These are phyloP conservation scores for Stephania cephalantha DNA, from an alignment of 164 flowering plant genomes.

Conservation along the genomic window DNA sequence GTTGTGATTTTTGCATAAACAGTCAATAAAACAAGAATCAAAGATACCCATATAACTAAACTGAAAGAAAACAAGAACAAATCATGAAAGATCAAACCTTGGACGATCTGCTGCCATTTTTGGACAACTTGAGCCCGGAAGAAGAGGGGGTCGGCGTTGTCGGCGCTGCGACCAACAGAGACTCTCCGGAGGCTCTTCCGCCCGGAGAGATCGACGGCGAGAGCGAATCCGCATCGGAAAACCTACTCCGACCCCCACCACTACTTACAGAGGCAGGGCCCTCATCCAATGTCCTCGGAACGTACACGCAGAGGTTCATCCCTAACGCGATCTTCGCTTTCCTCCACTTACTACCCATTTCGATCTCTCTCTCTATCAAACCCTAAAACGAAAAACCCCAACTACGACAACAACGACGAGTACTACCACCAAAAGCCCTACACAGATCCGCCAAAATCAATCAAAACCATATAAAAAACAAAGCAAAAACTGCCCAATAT, in stretches of 20 bases:
- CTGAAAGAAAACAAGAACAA: too few relatives aligned
- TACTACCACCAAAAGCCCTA: too few relatives aligned
- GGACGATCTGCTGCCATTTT: constrained; percentile 38
- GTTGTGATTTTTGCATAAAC: too few relatives aligned
- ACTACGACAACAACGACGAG: constrained; percentile 12
- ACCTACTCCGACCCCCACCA: constrained; percentile 15
- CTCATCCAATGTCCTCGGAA: constrained; percentile 41
- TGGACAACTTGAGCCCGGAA: constrained; percentile 45
- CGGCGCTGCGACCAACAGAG: constrained; percentile 19
- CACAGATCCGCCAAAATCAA: too few relatives aligned
- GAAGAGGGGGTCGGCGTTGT: constrained; percentile 58
- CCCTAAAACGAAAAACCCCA: neutral
- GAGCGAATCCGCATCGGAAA: constrained; percentile 30
- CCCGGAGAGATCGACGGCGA: constrained; percentile 24
- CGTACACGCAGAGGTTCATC: constrained; percentile 43
- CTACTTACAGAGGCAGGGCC: constrained; percentile 16
- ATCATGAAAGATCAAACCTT: constrained; percentile 33
- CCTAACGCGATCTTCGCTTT: constrained; percentile 71
- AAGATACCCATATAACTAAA: too few relatives aligned
- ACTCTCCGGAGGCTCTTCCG: constrained; percentile 11
- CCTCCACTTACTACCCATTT: constrained; percentile 81
- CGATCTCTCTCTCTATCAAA: neutral
- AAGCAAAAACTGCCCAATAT: too few relatives aligned
- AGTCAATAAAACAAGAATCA: too few relatives aligned
- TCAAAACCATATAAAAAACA: too few relatives aligned